Evolutionary conservation across 2,329 filamentous ascomycete genomes (phyloP).

Genomic region (Monosporascus cannonballus): DNA sequence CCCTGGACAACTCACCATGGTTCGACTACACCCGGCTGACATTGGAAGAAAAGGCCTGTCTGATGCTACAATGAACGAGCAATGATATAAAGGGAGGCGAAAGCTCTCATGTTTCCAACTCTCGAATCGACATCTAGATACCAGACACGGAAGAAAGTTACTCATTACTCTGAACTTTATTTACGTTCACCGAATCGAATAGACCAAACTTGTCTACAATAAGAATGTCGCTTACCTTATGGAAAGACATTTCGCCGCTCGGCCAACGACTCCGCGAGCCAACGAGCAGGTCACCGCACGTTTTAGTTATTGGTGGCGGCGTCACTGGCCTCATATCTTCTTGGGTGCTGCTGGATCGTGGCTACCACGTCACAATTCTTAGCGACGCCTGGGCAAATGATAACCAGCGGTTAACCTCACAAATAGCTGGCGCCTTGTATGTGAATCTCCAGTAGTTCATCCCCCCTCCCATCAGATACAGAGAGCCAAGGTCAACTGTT

Average conservation of each 20-base stretch:
- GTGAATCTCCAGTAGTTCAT: neutral
- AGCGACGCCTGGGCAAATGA: conserved; percentile 35
- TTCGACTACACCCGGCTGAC: neutral
- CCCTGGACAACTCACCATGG: neutral
- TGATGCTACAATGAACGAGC: too few relatives aligned
- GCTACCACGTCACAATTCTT: conserved; percentile 38
- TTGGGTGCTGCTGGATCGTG: conserved; percentile 37
- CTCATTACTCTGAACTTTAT: neutral
- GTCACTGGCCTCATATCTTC: conserved; percentile 27
- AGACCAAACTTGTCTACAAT: neutral
- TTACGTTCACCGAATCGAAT: neutral
- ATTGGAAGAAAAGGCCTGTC: neutral
- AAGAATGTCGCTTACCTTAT: conserved; percentile 25
- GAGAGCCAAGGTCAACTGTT: neutral
- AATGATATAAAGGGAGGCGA: neutral
- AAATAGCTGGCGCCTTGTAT: conserved; percentile 37
- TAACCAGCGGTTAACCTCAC: conserved; percentile 35
- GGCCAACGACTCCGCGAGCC: conserved; percentile 20
- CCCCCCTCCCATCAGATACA: too few relatives aligned
- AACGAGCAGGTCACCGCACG: conserved; percentile 20
- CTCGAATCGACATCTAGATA: neutral
- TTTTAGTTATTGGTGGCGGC: conserved; percentile 25
- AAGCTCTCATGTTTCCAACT: neutral
- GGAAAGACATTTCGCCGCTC: conserved; percentile 27
- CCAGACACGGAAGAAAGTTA: neutral